Percentiles rank a stretch among this genome's conserved stretches.
phyloP scores from a whole-genome alignment of 208 protist genomes.

The Leishmania gerbilli region DNA sequence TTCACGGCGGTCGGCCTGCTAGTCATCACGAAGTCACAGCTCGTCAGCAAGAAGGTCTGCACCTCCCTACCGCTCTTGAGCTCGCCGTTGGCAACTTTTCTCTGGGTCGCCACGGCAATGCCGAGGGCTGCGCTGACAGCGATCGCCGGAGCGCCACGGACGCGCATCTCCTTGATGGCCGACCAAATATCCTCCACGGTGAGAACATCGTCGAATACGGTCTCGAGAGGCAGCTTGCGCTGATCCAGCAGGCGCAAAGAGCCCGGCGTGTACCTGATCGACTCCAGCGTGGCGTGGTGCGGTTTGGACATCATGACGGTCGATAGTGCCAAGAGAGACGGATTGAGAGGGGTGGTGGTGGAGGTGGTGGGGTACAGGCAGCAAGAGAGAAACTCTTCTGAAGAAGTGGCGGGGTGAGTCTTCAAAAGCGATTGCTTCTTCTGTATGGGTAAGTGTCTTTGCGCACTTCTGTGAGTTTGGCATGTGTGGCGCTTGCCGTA shows the following conservation, averaged over 20 bases:
- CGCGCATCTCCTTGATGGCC: conserved; percentile 94
- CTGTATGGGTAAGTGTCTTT: neutral
- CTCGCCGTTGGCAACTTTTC: conserved; percentile 31
- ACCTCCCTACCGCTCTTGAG: conserved; percentile 39
- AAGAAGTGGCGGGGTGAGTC: neutral
- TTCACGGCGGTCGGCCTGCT: conserved; percentile 96
- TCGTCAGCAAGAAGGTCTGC: conserved; percentile 59
- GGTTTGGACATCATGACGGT: conserved; percentile 33
- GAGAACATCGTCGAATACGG: conserved; percentile 77
- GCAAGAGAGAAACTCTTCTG: neutral
- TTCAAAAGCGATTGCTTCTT: neutral
- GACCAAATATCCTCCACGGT: conserved; percentile 87
- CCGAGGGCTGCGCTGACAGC: conserved; percentile 93
- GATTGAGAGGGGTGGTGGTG: neutral
- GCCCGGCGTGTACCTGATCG: conserved; percentile 75
- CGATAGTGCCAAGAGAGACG: neutral
- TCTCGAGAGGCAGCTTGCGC: conserved; percentile 80
- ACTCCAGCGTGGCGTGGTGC: conserved; percentile 74
- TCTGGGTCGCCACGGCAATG: conserved; percentile 85
- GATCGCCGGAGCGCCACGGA: conserved; percentile 96
- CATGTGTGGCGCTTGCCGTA: neutral
- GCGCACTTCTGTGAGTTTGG: neutral
- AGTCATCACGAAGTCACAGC: conserved; percentile 89
- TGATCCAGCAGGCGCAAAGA: conserved; percentile 83
- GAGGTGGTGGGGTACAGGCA: neutral